These are phyloP conservation scores for Osmanthus fragrans DNA, from an alignment of 257 asterid species.

Conservation along the genomic window DNA sequence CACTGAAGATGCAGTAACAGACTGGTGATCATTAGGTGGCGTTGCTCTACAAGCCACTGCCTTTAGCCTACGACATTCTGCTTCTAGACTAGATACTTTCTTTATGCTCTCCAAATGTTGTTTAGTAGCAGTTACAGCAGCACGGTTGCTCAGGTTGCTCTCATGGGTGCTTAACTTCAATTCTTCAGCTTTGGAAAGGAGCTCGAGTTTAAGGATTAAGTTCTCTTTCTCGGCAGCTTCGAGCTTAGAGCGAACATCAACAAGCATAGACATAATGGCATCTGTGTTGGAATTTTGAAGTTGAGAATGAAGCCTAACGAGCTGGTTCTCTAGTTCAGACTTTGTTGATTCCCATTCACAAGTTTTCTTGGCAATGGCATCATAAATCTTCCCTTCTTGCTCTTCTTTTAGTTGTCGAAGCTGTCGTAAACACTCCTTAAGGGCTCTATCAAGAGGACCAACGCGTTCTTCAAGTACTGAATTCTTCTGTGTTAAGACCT, in stretches of 20 bases:
- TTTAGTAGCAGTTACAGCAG: slow-evolving; percentile 85
- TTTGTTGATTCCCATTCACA: slow-evolving; percentile 55
- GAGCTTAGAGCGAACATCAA: slow-evolving; percentile 48
- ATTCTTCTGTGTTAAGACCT: slow-evolving; percentile 52
- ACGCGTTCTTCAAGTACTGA: slow-evolving; percentile 64
- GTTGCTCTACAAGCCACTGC: slow-evolving; percentile 44
- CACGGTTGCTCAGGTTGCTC: slow-evolving; percentile 58
- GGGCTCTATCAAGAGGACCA: slow-evolving; percentile 79
- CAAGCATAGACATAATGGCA: slow-evolving; percentile 28
- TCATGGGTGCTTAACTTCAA: slow-evolving; percentile 44
- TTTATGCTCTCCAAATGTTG: slow-evolving; percentile 67
- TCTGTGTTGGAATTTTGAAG: slow-evolving; percentile 49
- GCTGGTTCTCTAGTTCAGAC: slow-evolving; percentile 58
- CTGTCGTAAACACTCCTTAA: slow-evolving; percentile 86
- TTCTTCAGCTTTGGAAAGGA: slow-evolving; percentile 47
- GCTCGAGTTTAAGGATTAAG: slow-evolving; percentile 52
- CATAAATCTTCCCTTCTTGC: slow-evolving; percentile 58
- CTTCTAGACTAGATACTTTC: slow-evolving; percentile 68
- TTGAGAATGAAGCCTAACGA: slow-evolving; percentile 47
- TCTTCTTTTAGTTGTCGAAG: slow-evolving; percentile 80
- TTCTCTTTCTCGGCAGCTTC: slow-evolving; percentile 67
- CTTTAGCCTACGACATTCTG: slow-evolving; percentile 76
- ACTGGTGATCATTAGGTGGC: slow-evolving; percentile 35
- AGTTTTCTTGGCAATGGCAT: slow-evolving; percentile 40
- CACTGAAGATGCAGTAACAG: slow-evolving; percentile 54